Evolutionary conservation across 1,139 yeast genomes (phyloP).

Genomic region (Pichia sp.): DNA sequence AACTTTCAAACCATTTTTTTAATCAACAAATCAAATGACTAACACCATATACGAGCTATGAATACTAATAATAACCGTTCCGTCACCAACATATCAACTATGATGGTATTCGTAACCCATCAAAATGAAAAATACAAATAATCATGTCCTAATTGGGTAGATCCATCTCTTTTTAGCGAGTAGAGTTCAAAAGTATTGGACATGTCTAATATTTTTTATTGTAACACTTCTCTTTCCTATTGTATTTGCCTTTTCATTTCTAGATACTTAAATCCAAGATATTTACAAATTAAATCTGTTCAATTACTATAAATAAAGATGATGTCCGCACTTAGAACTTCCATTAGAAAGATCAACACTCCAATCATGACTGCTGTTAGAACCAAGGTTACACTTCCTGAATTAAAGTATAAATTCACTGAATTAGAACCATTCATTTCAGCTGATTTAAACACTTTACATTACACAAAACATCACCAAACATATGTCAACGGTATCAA

Average conservation of each 20-base stretch:
- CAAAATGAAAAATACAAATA: background rate
- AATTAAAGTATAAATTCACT: conserved; percentile 78
- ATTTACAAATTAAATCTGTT: background rate
- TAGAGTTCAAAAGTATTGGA: background rate
- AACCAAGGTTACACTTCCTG: conserved; percentile 75
- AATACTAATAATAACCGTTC: background rate
- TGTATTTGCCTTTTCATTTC: background rate
- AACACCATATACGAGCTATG: too few relatives aligned
- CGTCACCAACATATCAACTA: background rate
- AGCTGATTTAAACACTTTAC: conserved; percentile 83
- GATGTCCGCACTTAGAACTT: conserved; percentile 22
- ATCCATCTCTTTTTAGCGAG: background rate
- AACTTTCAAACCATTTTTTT: too few relatives aligned
- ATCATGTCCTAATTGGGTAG: background rate
- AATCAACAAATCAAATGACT: too few relatives aligned
- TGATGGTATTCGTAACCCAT: background rate
- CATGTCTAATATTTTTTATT: background rate
- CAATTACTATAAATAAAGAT: conserved; percentile 1
- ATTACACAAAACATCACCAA: conserved; percentile 91
- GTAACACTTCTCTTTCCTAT: background rate
- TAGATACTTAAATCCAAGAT: background rate
- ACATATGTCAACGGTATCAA: conserved; percentile 89
- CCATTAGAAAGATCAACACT: conserved; percentile 9
- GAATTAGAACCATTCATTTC: conserved; percentile 90
- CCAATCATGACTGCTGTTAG: conserved; percentile 31